Evolutionary conservation across 1,139 yeast genomes (phyloP).

Genomic region (Suhomyces choctaworum): DNA sequence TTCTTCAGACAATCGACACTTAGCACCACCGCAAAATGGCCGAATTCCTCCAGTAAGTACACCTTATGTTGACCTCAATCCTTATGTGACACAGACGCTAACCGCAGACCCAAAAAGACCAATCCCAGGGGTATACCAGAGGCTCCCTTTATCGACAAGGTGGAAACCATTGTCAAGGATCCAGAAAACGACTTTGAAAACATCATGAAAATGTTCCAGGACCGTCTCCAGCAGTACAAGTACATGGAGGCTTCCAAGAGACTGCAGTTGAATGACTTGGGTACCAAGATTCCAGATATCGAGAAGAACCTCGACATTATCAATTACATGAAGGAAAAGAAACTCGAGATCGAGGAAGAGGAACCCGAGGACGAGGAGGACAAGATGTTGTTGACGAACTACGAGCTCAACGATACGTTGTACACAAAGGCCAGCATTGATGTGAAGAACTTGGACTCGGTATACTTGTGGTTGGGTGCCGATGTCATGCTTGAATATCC

Average conservation of each 20-base stretch:
- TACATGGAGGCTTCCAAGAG: conserved; percentile 83
- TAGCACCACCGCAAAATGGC: no score
- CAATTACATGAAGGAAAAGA: conserved; percentile 52
- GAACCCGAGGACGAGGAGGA: conserved; percentile 26
- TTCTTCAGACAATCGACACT: no score
- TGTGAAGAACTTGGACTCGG: conserved; percentile 46
- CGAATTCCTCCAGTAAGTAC: conserved; percentile 19
- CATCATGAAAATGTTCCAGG: conserved; percentile 71
- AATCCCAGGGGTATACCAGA: conserved; percentile 96
- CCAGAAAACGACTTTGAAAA: conserved; percentile 69
- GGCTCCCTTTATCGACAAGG: conserved; percentile 90
- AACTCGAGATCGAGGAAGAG: conserved; percentile 28
- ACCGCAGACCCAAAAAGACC: conserved; percentile 51
- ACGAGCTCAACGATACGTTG: conserved; percentile 89
- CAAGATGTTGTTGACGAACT: conserved; percentile 63
- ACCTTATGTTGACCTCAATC: no score
- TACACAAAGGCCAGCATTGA: conserved; percentile 80
- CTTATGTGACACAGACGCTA: no score
- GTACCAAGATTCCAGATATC: conserved; percentile 84
- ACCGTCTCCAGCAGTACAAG: conserved; percentile 77
- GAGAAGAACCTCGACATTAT: conserved; percentile 79
- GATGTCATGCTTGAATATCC: conserved; percentile 97
- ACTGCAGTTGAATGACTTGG: conserved; percentile 65
- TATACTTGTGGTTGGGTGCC: conserved; percentile 93
- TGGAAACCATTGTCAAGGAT: conserved; percentile 68